Evolutionary conservation across 2,329 filamentous ascomycete species (phyloP), one percentile per base, ranked within the genome.

Genomic region (Pyrenophora tritici-repentis): DNA sequence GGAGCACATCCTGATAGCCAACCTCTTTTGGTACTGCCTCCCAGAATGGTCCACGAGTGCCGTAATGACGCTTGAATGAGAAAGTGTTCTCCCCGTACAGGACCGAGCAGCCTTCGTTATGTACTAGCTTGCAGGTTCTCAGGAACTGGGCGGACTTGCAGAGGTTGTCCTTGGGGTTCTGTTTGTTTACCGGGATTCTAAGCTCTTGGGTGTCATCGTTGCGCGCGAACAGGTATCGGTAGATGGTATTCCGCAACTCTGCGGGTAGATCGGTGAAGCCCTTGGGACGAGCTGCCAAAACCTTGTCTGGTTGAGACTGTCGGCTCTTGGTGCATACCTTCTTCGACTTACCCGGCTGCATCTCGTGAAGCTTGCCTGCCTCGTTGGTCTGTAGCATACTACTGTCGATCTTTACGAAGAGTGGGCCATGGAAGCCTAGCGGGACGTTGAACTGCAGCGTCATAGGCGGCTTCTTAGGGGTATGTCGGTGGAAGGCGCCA

Each of bases 11-110:
- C 42, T 74, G 73, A 65, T 78, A 81, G 34, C 78, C 79, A 31
- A 81, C 71, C 58, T 80, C 79, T 48, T 72, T 75, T 50, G 73
- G 76, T 14, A 71, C 61, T 2, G 65, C 56, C 31, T 71, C 71
- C 68, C 74, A 79, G 68, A 73, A 79, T 31, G 57, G 70, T 50
- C 58, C 71, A 35, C 77, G 73, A 3, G 61, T 71, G n/a, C 56
- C 55, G 38, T 54, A 58, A 47, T 71, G 73, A 32, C 74, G 74
- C 34, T 71, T 66, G 53, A 82, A 78, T 33, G 68, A 55, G 63
- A 81, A 82, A 2, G 63, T 67, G 56, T 81, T 81, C 55, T 79
- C 75, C n/a, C 76, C 72, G 54, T 82, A 82, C 0, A 82, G 68
- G 32, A 82, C 72, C 24, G 68, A 75, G 35, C 76, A 73, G 17